Base-by-base conservation (phyloP, 2,329 filamentous ascomycete genomes). In the Bipolaris victoriae region DNA sequence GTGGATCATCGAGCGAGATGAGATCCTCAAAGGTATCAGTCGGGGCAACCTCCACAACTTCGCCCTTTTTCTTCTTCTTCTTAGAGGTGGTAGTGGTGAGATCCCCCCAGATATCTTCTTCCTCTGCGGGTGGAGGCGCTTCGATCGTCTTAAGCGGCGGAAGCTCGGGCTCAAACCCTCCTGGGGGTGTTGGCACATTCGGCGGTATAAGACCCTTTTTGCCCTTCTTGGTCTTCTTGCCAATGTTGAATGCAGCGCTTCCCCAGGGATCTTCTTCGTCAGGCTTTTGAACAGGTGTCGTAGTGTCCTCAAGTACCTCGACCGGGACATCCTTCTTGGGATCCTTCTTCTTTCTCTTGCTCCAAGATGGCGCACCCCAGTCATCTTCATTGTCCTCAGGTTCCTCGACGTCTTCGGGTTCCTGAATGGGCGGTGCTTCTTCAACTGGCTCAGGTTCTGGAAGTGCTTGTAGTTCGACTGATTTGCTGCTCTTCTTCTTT, bases 321-420 rank as follows among this genome's bases (percentile, higher is more conserved):
- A 77, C 60, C 7, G 73, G 68, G 13, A 70, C 73, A 44, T 78
- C 76, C 60, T 79, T 80, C 62, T 74, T 75, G 7, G 70, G 67
- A 22, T 62, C 63, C 40, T 67, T 79, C 56, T 76, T 66, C 57
- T 70, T 76, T 51, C 71, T 86, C 58, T 83, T 85, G 5, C 82
- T 80, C 49, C 81, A 84, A 31, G 82, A 83, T 79, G 85, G 87
- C 46, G 82, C 81, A 57, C 78, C 81, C 70, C 85, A 85, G 63
- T 85, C 84, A 55, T 83, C 83, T 52, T 84, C 82, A 13, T 78
- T 76, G 26, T 81, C 73, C 55, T 80, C 80, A 2, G 81, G 79
- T 64, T 84, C 82, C 55, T 83, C 80, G 7, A 84, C 75, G 22
- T 72, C 77, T 60, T 80, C 80, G n/a, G 81, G 80, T 54, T 76